Conservation (phyloP, 2,329 filamentous ascomycete genomes). For the Rhynchosporium secalis region DNA sequence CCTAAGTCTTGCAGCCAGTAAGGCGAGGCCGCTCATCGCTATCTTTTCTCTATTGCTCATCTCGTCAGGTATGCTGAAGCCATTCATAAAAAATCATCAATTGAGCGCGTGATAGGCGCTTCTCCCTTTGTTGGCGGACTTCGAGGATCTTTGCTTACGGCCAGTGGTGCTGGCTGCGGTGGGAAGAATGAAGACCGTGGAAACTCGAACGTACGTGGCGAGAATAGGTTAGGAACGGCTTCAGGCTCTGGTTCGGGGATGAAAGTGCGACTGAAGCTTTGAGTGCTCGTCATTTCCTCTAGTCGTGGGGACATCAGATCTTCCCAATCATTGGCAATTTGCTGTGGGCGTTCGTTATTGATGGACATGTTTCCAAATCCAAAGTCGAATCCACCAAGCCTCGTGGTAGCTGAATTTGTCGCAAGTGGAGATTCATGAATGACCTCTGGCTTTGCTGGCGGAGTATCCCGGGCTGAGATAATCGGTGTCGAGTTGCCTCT, state of each 20-base stretch:
- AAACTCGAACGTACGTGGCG: slow-evolving; percentile 71
- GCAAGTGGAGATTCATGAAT: slow-evolving; percentile 19
- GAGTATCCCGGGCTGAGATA: slow-evolving; percentile 28
- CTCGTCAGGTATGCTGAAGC: slow-evolving; percentile 11
- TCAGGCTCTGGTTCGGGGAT: slow-evolving; percentile 26
- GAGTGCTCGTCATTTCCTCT: slow-evolving; percentile 38
- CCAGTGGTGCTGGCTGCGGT: slow-evolving; percentile 38
- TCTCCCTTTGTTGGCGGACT: slow-evolving; percentile 75
- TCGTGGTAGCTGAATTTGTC: slow-evolving; percentile 26
- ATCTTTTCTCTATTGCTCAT: slow-evolving; percentile 8
- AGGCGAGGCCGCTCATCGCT: not conserved
- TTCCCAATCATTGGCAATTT: slow-evolving; percentile 32
- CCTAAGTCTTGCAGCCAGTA: not conserved
- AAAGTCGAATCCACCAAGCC: slow-evolving; percentile 36
- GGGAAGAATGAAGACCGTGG: slow-evolving; percentile 65
- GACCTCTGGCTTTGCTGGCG: slow-evolving; percentile 21
- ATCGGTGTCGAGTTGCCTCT: slow-evolving; percentile 56
- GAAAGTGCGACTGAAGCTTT: slow-evolving; percentile 31
- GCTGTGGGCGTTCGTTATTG: slow-evolving; percentile 18
- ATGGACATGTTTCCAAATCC: slow-evolving; percentile 31
- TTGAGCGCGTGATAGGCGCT: slow-evolving; percentile 73
- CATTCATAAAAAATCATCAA: slow-evolving; percentile 70
- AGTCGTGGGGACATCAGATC: slow-evolving; percentile 38
- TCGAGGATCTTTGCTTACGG: slow-evolving; percentile 59
- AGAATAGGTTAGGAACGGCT: slow-evolving; percentile 49